Conservation (phyloP, 2,329 filamentous ascomycete genomes). For the Keithomyces neogunnii region DNA sequence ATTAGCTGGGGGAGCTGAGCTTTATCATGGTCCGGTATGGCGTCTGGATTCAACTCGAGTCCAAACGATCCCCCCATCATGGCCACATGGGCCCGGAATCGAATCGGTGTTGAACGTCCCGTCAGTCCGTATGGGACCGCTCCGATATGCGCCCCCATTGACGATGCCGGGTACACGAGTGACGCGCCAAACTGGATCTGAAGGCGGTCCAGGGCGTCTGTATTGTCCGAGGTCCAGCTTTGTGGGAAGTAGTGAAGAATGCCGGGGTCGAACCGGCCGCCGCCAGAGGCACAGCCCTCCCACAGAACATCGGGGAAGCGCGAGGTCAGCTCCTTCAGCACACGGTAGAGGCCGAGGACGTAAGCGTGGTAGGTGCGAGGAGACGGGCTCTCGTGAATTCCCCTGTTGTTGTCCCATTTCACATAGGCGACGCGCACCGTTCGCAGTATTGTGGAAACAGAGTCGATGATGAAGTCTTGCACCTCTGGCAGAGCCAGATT, state of each 20-base stretch:
- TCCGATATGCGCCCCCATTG: constrained; percentile 58
- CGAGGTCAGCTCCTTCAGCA: constrained; percentile 50
- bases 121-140: constrained; percentile 52
- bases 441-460: constrained; percentile 44
- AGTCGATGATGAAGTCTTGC: constrained; percentile 52
- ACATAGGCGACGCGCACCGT: constrained; percentile 49
- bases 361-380: constrained; percentile 48
- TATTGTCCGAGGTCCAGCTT: constrained; percentile 58
- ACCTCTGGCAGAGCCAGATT: constrained; percentile 53
- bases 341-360: constrained; percentile 54
- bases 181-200: constrained; percentile 57
- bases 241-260: constrained; percentile 58
- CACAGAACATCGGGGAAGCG: constrained; percentile 53
- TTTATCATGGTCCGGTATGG: constrained; percentile 41
- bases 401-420: constrained; percentile 63
- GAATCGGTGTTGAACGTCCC: constrained; percentile 43
- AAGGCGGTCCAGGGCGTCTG: constrained; percentile 53
- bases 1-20: constrained; percentile 45
- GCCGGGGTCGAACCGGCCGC: constrained; percentile 55
- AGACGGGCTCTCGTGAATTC: constrained; percentile 49
- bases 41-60: constrained; percentile 50
- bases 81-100: constrained; percentile 56
- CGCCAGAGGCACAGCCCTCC: constrained; percentile 59
- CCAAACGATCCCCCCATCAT: constrained; percentile 63
- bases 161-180: constrained; percentile 50